Evolutionary conservation across 768 basidiomycete species (phyloP).

Genomic region (Kwoniella pini): DNA sequence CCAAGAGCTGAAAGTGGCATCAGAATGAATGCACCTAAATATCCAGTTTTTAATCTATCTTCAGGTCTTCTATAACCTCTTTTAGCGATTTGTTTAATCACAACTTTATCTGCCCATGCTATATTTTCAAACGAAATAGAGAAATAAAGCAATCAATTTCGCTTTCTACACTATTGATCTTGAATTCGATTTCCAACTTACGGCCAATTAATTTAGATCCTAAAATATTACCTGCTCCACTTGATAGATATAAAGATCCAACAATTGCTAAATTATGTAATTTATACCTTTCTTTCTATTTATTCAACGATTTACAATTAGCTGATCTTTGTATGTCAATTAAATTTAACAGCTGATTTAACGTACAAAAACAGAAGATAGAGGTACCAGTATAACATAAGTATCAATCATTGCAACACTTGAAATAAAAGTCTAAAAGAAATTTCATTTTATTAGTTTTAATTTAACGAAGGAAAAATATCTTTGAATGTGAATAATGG

Average conservation of each 20-base stretch:
- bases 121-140: neutral
- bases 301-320: too few species aligned
- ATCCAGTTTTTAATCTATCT: conserved; percentile 49
- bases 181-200: too few species aligned
- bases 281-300: conserved; percentile 47
- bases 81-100: conserved; percentile 45
- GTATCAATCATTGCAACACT: conserved; percentile 43
- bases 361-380: conserved; percentile 46
- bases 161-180: too few species aligned
- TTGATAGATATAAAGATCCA: conserved; percentile 53
- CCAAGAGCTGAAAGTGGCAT: conserved; percentile 38
- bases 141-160: too few species aligned
- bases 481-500: too few species aligned
- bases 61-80: conserved; percentile 53
- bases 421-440: conserved; percentile 36
- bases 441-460: too few species aligned
- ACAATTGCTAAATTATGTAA: conserved; percentile 53
- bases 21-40: conserved; percentile 45
- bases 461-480: too few species aligned
- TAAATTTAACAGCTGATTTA: neutral
- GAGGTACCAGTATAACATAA: conserved; percentile 46
- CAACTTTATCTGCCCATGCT: conserved; percentile 48
- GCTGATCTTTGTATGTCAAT: too few species aligned
- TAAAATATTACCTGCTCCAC: conserved; percentile 53
- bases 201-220: conserved; percentile 51